These are phyloP conservation scores for Mycosarcoma mackinlayi DNA, from an alignment of 1,284 basidiomycete genomes.

Conservation along the genomic window DNA sequence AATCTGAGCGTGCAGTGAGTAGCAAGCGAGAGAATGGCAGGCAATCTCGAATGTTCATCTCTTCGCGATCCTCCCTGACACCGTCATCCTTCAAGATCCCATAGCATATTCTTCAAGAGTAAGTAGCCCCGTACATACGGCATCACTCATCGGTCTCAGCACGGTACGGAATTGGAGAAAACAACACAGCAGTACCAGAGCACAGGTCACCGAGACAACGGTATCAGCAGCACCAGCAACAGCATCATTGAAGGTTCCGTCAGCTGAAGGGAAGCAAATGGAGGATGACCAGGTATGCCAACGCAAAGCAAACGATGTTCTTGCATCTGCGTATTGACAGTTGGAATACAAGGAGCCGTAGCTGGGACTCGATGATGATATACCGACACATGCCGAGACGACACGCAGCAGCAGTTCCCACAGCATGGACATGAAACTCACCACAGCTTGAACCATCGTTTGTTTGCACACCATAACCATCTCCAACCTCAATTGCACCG, in stretches of 20 bases:
- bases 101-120: conserved; percentile 54
- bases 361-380: conserved; percentile 18
- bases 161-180: conserved; percentile 12
- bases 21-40: neutral
- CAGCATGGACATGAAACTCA: conserved; percentile 20
- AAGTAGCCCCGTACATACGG: conserved; percentile 22
- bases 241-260: neutral
- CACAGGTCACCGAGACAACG: neutral
- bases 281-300: neutral
- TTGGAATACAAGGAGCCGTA: conserved; percentile 6
- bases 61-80: conserved; percentile 50
- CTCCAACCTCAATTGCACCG: neutral
- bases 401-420: neutral
- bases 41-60: conserved; percentile 25
- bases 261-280: neutral
- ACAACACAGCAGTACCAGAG: neutral
- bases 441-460: conserved; percentile 14
- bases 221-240: neutral
- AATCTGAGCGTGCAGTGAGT: neutral
- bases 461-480: conserved; percentile 4
- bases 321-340: neutral
- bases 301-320: no score
- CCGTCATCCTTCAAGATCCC: conserved; percentile 51
- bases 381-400: neutral
- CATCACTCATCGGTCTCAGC: conserved; percentile 26